phyloP scores from a whole-genome alignment of 1,139 yeast species.

The Candida sp. region DNA sequence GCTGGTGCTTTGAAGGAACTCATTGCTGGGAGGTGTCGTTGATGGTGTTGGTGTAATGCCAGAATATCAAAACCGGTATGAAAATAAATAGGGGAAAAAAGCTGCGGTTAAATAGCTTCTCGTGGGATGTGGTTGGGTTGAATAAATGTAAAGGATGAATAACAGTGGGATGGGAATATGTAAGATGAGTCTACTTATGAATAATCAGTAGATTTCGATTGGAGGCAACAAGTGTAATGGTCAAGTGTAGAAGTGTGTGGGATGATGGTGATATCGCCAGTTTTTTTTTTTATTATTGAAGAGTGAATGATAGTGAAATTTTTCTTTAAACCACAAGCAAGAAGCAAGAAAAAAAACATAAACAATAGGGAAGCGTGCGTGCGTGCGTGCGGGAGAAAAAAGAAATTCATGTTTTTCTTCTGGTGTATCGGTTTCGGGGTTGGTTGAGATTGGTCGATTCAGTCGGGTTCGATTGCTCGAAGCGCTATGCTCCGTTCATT shows the following conservation, averaged over 20 bases:
- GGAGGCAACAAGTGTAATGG: not conserved
- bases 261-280: slow-evolving; percentile 2
- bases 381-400: not conserved
- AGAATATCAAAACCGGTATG: not conserved
- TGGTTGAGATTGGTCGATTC: not conserved
- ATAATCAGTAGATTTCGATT: slow-evolving; percentile 1
- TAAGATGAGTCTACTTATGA: not conserved
- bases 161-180: not conserved
- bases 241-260: not conserved
- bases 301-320: not conserved
- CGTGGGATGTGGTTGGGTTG: not conserved
- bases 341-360: not conserved
- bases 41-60: not conserved
- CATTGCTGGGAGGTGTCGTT: slow-evolving; percentile 4
- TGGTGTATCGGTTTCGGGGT: not conserved
- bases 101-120: not conserved
- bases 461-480: no score
- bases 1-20: slow-evolving; percentile 13
- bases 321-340: not conserved
- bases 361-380: not conserved
- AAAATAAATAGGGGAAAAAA: not conserved
- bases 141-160: not conserved
- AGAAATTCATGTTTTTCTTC: not conserved
- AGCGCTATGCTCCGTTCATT: no score
- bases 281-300: not conserved